A percentile compares a stretch with the other conserved stretches of the same genome.
Evolutionary conservation across 2,329 filamentous ascomycete species (phyloP).

Genomic region (Cephalotrichum gorgonifer): DNA sequence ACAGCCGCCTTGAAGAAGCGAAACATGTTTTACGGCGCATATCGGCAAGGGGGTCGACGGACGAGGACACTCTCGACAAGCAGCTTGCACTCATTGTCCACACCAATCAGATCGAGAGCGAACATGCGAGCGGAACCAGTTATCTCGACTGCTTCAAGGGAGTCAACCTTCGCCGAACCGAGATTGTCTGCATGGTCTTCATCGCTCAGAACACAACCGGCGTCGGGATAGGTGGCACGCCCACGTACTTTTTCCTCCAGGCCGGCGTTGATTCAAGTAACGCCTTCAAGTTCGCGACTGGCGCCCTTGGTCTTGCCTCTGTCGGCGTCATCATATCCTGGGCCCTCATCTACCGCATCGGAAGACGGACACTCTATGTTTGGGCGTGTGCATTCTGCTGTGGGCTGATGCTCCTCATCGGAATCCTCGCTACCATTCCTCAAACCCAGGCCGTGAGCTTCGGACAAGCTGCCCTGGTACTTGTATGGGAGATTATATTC

Average conservation of each 20-base stretch:
- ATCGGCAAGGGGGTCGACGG: background rate
- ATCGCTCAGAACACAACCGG: conserved; percentile 54
- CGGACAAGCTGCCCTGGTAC: background rate
- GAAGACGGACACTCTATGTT: conserved; percentile 33
- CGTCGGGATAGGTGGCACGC: conserved; percentile 40
- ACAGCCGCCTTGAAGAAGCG: conserved; percentile 52
- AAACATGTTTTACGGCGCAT: conserved; percentile 56
- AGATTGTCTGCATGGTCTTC: conserved; percentile 54
- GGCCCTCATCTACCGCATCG: conserved; percentile 29
- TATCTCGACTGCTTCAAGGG: conserved; percentile 82
- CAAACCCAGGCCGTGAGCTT: background rate
- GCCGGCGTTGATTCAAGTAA: conserved; percentile 18
- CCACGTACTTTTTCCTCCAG: conserved; percentile 27
- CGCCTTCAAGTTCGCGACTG: conserved; percentile 25
- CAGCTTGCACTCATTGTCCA: conserved; percentile 72
- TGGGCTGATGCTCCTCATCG: conserved; percentile 26
- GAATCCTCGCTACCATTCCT: conserved; percentile 26
- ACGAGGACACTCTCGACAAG: conserved; percentile 41
- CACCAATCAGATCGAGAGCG: conserved; percentile 70
- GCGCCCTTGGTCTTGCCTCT: conserved; percentile 25
- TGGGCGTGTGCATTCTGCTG: conserved; percentile 29
- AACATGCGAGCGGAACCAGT: conserved; percentile 60
- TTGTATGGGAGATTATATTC: background rate
- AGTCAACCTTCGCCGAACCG: conserved; percentile 66
- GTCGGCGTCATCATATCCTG: conserved; percentile 33